A percentile compares a stretch with the other conserved stretches of the same genome.
Conservation (phyloP, 1,284 basidiomycete genomes). For the Ustilago hordei region DNA sequence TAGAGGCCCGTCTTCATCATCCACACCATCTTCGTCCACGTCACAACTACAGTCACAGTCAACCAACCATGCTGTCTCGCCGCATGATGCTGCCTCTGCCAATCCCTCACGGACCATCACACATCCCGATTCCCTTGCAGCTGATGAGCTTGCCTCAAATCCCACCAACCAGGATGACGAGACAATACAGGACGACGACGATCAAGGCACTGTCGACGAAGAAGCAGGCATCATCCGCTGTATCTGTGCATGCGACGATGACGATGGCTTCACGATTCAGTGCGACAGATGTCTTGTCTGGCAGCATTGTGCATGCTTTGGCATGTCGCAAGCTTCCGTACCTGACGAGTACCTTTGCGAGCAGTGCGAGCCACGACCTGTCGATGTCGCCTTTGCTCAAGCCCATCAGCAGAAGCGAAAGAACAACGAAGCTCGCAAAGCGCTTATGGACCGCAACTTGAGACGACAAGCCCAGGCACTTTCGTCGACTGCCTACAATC, state of each 20-base stretch:
- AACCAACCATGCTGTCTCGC: conserved; percentile 3
- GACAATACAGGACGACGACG: conserved; percentile 47
- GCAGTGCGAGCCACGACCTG: conserved; percentile 68
- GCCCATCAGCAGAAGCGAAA: conserved; percentile 61
- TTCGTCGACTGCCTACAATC: conserved; percentile 27
- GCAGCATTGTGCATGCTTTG: conserved; percentile 90
- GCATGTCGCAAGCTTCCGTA: conserved; percentile 73
- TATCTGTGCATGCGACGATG: conserved; percentile 78
- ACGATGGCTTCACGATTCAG: conserved; percentile 91
- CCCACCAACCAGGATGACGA: conserved; percentile 33
- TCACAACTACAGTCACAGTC: conserved; percentile 6
- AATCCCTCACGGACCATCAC: not conserved
- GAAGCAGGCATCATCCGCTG: conserved; percentile 72
- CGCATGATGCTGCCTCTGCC: not conserved
- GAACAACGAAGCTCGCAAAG: conserved; percentile 64
- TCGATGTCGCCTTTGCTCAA: conserved; percentile 63
- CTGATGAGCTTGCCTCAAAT: conserved; percentile 21
- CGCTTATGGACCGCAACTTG: conserved; percentile 50
- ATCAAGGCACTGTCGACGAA: conserved; percentile 61
- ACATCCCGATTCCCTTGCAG: not conserved
- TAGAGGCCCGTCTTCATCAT: conserved; percentile 8
- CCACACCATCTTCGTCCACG: conserved; percentile 9
- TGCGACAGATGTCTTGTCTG: conserved; percentile 89
- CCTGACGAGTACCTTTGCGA: conserved; percentile 76
- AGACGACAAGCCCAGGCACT: conserved; percentile 45